Conservation (phyloP, 2,329 filamentous ascomycete genomes). For the Colletotrichum abscissum region DNA sequence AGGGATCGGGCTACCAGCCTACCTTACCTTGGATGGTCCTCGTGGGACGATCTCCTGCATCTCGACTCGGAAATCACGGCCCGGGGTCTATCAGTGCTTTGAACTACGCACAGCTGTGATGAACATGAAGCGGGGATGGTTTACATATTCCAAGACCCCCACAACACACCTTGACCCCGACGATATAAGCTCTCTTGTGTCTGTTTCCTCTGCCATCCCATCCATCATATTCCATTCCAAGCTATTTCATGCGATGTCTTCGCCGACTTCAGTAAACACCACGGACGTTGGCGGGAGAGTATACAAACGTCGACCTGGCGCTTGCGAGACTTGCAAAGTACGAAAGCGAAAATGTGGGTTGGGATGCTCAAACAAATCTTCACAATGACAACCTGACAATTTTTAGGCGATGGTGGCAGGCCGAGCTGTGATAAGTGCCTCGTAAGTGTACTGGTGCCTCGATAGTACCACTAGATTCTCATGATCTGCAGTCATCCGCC, state of each 20-base stretch:
- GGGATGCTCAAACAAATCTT: not conserved
- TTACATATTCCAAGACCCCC: not conserved
- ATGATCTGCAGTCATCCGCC: not conserved
- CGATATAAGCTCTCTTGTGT: not conserved
- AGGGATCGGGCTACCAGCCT: not conserved
- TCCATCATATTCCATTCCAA: not conserved
- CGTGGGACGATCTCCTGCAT: not conserved
- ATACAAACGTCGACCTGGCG: slow-evolving; percentile 22
- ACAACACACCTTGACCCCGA: not conserved
- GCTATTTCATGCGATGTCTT: slow-evolving; percentile 1
- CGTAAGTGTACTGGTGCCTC: not conserved
- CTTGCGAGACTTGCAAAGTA: slow-evolving; percentile 18
- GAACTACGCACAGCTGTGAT: not conserved
- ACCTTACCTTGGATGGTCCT: not conserved
- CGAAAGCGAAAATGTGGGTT: slow-evolving; percentile 17
- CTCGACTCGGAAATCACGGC: not conserved
- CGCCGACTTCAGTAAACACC: not conserved
- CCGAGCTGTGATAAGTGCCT: slow-evolving; percentile 23
- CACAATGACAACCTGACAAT: not conserved
- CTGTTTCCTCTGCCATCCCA: not conserved
- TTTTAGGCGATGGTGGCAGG: slow-evolving; percentile 8
- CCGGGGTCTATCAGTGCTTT: not conserved
- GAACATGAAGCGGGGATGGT: not conserved
- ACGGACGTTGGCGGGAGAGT: not conserved
- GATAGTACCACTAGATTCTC: not conserved